Base-by-base conservation (phyloP, 176 grass and related monocot genomes). In the Dactylis glomerata region DNA sequence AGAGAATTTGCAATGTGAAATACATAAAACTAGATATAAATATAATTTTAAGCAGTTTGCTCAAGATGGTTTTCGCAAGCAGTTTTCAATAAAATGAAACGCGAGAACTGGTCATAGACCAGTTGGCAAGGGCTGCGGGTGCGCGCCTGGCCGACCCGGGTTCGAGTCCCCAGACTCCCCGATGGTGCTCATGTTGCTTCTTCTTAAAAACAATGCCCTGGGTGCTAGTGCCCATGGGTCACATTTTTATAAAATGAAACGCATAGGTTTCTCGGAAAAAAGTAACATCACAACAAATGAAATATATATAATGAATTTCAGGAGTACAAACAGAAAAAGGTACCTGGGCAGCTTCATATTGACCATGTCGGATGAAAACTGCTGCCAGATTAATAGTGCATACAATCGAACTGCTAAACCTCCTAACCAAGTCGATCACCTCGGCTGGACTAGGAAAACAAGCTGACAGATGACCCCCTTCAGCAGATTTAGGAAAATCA, bases 291-390 rank as follows among this genome's bases (percentile, higher is more conserved):
- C 50, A 86, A 52, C 23, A 68, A 81, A 82, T 75, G 20, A 86
- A 57, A 84, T 50, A 70, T 3, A 22, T 19, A n/a, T 67, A 88
- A 82, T 49, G 23, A 56, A 24, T 82, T 82, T 44, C 33, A 77
- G 13, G 30, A 64, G 73, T 27, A 71, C 41, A 70, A 38, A 63
- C 38, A 23, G 63, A 88, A 68, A 74, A 56, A 5, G 10, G 75
- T 92, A 98, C 96, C 96, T 92, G 85, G 87, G 89, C 89, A 88
- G 87, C 87, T 89, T 95, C 92, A 78, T 93, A 95, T 84, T 98
- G 93, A 55, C 92, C 80, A 92, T 98, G 71, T 44, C 63, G 77
- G 81, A 95, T 55, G 38, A 98, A 74, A 85, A 83, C 38, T 73
- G 92, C 88, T 42, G 85, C 77, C 49, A 95, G 69, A 78, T 88